These are phyloP conservation scores for Populus ilicifolia DNA, from an alignment of 345 rosid species.

Conservation along the genomic window DNA sequence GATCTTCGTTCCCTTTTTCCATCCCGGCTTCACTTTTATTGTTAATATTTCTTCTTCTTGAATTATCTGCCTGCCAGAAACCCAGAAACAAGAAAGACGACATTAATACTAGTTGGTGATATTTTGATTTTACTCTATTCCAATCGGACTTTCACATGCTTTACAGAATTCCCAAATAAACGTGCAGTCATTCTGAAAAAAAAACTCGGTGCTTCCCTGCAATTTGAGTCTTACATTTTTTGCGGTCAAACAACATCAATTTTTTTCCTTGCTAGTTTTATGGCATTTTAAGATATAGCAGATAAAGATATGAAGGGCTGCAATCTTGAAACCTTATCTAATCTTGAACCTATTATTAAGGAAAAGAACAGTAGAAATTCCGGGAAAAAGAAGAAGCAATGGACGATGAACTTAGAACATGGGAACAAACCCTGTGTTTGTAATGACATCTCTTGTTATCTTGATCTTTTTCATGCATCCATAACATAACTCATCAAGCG, in stretches of 20 bases:
- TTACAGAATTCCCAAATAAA: not conserved
- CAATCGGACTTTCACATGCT: not conserved
- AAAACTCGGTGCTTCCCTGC: not conserved
- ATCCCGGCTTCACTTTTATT: conserved; percentile 78
- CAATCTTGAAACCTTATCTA: not conserved
- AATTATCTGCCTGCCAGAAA: conserved; percentile 35
- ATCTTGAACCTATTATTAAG: not conserved
- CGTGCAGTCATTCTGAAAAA: not conserved
- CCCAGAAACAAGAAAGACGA: not conserved
- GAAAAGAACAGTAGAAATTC: not conserved
- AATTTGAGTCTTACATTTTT: too few relatives aligned
- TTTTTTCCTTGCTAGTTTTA: not conserved
- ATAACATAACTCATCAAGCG: conserved; percentile 78
- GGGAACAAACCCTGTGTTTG: conserved; percentile 53
- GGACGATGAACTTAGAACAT: not conserved
- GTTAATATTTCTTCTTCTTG: conserved; percentile 62
- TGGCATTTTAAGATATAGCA: not conserved
- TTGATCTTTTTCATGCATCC: conserved; percentile 77
- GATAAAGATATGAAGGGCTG: not conserved
- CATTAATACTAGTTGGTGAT: not conserved
- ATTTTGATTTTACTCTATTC: not conserved
- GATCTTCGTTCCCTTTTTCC: conserved; percentile 74
- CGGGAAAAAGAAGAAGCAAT: not conserved
- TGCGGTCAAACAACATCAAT: too few relatives aligned
- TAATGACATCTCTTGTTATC: conserved; percentile 65